Evolutionary conservation across 2,329 filamentous ascomycete species (phyloP).

Genomic region (Exophiala dermatitidis): DNA sequence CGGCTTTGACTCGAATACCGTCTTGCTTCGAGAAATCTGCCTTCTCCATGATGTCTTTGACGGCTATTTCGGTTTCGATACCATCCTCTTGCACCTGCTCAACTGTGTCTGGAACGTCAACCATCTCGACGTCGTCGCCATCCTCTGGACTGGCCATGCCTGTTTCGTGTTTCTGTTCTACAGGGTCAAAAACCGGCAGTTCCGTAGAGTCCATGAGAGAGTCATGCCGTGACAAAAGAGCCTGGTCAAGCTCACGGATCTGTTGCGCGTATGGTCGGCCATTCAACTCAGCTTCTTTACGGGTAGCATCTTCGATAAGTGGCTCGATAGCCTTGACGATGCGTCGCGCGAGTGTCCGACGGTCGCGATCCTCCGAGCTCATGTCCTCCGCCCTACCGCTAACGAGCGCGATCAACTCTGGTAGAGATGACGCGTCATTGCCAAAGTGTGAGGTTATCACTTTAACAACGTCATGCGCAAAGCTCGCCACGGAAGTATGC

Average conservation of each 20-base stretch:
- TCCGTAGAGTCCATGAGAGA: slow-evolving; percentile 35
- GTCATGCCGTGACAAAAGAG: slow-evolving; percentile 50
- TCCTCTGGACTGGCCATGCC: slow-evolving; percentile 18
- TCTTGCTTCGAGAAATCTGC: slow-evolving; percentile 7
- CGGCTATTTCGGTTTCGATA: neutral
- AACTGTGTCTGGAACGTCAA: slow-evolving; percentile 32
- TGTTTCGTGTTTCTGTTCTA: slow-evolving; percentile 29
- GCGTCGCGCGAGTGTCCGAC: slow-evolving; percentile 76
- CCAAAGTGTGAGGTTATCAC: slow-evolving; percentile 51
- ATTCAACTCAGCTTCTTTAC: slow-evolving; percentile 73
- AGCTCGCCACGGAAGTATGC: slow-evolving; percentile 55
- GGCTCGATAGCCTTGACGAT: slow-evolving; percentile 79
- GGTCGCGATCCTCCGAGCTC: slow-evolving; percentile 64
- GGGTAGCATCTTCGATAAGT: slow-evolving; percentile 65
- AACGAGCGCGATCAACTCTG: slow-evolving; percentile 46
- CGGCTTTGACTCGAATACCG: slow-evolving; percentile 3
- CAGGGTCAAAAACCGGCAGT: slow-evolving; percentile 26
- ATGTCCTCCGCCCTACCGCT: slow-evolving; percentile 41
- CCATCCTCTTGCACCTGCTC: slow-evolving; percentile 17
- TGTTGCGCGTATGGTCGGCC: slow-evolving; percentile 63
- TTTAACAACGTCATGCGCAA: slow-evolving; percentile 51
- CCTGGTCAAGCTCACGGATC: slow-evolving; percentile 65
- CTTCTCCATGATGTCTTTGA: neutral
- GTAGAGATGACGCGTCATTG: slow-evolving; percentile 42
- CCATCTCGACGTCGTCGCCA: slow-evolving; percentile 34